A percentile compares a stretch with the other conserved stretches of the same genome.
Evolutionary conservation across 108 stramenopile species (phyloP).

Genomic region (Discostella stelligeroides): DNA sequence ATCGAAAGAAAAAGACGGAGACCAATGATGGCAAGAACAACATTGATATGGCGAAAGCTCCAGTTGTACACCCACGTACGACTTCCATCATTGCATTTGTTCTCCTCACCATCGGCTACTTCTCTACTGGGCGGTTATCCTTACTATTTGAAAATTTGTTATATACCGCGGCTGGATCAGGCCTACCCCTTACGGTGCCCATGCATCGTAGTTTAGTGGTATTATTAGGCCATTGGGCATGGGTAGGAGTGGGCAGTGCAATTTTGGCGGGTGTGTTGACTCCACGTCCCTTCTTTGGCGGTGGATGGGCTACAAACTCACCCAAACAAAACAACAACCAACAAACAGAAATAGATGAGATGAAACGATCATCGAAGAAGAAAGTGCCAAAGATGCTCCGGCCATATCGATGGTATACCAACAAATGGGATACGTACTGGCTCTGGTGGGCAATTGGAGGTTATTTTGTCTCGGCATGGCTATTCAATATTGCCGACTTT

Average conservation of each 20-base stretch:
- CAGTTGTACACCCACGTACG: slow-evolving; percentile 30
- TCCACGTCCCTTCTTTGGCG: slow-evolving; percentile 77
- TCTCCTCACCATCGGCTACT: slow-evolving; percentile 72
- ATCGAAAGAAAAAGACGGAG: slow-evolving; percentile 16
- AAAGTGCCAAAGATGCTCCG: slow-evolving; percentile 21
- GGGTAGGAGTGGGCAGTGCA: slow-evolving; percentile 71
- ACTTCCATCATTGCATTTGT: slow-evolving; percentile 56
- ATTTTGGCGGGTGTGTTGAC: slow-evolving; percentile 68
- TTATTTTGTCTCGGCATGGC: slow-evolving; percentile 86
- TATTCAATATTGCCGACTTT: slow-evolving; percentile 90
- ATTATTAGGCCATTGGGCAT: slow-evolving; percentile 85
- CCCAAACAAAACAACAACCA: slow-evolving; percentile 2
- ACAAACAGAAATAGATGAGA: not conserved
- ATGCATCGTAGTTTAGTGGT: slow-evolving; percentile 88
- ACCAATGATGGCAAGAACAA: not conserved
- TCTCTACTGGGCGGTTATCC: slow-evolving; percentile 75
- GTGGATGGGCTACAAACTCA: slow-evolving; percentile 23
- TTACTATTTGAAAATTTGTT: slow-evolving; percentile 76
- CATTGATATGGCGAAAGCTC: not conserved
- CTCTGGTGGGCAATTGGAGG: slow-evolving; percentile 95
- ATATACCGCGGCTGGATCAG: slow-evolving; percentile 64
- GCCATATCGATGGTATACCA: slow-evolving; percentile 58
- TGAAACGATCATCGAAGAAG: not conserved
- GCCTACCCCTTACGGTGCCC: slow-evolving; percentile 72
- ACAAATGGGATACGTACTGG: slow-evolving; percentile 73